phyloP scores from a whole-genome alignment of 2,329 filamentous ascomycete genomes.

The Basipetospora chlamydospora region DNA sequence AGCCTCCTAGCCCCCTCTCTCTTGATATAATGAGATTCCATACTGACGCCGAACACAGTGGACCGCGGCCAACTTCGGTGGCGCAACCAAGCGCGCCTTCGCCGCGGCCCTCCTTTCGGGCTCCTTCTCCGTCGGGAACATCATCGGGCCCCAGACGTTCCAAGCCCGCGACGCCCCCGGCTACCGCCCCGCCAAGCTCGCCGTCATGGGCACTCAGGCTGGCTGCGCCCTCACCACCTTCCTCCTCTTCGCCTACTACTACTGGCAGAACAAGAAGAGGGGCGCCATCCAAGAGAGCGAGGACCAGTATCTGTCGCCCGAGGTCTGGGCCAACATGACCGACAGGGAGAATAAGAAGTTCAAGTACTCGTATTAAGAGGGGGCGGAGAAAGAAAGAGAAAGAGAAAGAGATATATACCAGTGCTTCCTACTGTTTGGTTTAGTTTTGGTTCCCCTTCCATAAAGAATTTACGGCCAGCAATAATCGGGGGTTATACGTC shows the following conservation, averaged over 20 bases:
- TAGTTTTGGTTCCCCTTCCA: too few species aligned
- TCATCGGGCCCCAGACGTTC: slow-evolving; percentile 26
- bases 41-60: too few species aligned
- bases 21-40: too few species aligned
- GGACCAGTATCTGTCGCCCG: slow-evolving; percentile 23
- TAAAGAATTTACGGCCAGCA: too few species aligned
- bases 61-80: slow-evolving; percentile 17
- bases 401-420: too few species aligned
- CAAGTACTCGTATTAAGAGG: slow-evolving; percentile 29
- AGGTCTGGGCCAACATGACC: slow-evolving; percentile 34
- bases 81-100: slow-evolving; percentile 25
- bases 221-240: slow-evolving; percentile 26
- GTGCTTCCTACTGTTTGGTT: too few species aligned
- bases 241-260: slow-evolving; percentile 33
- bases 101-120: slow-evolving; percentile 30
- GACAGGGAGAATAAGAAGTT: slow-evolving; percentile 44
- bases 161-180: slow-evolving; percentile 16
- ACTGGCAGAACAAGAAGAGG: slow-evolving; percentile 29
- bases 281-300: slow-evolving; percentile 19
- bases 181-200: slow-evolving; percentile 16
- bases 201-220: slow-evolving; percentile 32
- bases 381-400: too few species aligned
- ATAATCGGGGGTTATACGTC: too few species aligned
- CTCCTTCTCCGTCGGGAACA: slow-evolving; percentile 21
- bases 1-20: slow-evolving; percentile 19